phyloP scores from a whole-genome alignment of 1,284 basidiomycete genomes.

The Microbotryum lychnidis-dioicae region DNA sequence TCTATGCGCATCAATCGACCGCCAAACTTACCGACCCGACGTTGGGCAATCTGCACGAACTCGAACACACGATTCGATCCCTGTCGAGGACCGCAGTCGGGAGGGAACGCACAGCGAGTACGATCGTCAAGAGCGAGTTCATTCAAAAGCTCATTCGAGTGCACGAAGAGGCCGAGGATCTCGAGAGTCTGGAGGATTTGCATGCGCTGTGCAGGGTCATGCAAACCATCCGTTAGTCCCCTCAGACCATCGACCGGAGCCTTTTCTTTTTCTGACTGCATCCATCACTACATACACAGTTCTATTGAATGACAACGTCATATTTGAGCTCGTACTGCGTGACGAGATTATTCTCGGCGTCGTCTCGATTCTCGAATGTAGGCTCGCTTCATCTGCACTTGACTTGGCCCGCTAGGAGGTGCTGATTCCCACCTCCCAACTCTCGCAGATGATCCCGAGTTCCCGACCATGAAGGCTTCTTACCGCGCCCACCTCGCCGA shows the following conservation, averaged over 20 bases:
- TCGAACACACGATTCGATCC: constrained; percentile 36
- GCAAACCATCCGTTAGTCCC: constrained; percentile 79
- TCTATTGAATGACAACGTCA: constrained; percentile 84
- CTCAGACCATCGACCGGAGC: background rate
- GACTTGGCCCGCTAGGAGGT: background rate
- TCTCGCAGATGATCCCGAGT: constrained; percentile 83
- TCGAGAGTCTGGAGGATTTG: constrained; percentile 78
- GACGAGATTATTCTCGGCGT: constrained; percentile 90
- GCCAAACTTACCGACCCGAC: constrained; percentile 40
- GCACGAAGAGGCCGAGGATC: constrained; percentile 79
- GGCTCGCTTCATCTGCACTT: constrained; percentile 35
- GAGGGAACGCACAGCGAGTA: constrained; percentile 48
- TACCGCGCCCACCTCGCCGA: constrained; percentile 86
- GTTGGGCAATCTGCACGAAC: constrained; percentile 37
- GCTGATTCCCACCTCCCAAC: constrained; percentile 4
- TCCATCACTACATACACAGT: constrained; percentile 48
- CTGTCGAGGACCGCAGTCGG: constrained; percentile 52
- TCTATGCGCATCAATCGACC: constrained; percentile 10
- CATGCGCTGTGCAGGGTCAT: constrained; percentile 86
- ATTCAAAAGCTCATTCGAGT: constrained; percentile 77
- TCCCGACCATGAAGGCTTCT: constrained; percentile 87
- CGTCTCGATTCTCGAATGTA: constrained; percentile 94
- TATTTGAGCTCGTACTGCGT: constrained; percentile 91
- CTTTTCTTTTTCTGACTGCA: background rate
- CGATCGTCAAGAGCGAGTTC: constrained; percentile 56